Conservation (phyloP, 2,329 filamentous ascomycete genomes). For the Ophiostoma sp. region DNA sequence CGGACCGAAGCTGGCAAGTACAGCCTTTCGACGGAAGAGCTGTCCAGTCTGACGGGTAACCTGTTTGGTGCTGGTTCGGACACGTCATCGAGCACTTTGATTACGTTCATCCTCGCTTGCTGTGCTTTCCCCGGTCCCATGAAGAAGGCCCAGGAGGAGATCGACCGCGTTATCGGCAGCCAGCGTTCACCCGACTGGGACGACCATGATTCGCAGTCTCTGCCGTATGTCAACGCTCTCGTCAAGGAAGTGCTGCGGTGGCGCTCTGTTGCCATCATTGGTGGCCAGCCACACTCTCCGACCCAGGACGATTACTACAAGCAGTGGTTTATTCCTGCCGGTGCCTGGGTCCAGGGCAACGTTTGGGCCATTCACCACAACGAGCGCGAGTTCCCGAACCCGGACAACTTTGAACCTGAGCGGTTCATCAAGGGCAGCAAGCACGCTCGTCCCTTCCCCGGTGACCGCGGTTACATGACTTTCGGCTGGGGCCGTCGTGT, state of each 20-base stretch:
- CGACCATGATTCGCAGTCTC: slow-evolving; percentile 42
- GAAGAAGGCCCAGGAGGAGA: slow-evolving; percentile 51
- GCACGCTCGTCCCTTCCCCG: slow-evolving; percentile 48
- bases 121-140: slow-evolving; percentile 50
- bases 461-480: slow-evolving; percentile 54
- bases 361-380: slow-evolving; percentile 52
- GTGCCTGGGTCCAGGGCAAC: slow-evolving; percentile 52
- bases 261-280: slow-evolving; percentile 55
- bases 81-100: slow-evolving; percentile 49
- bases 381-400: slow-evolving; percentile 49
- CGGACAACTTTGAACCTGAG: slow-evolving; percentile 47
- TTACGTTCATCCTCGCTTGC: slow-evolving; percentile 53
- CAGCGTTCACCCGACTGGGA: slow-evolving; percentile 49
- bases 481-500: slow-evolving; percentile 58
- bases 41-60: slow-evolving; percentile 49
- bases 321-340: slow-evolving; percentile 52
- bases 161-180: slow-evolving; percentile 52
- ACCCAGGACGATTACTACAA: slow-evolving; percentile 50
- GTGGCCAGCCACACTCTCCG: slow-evolving; percentile 51
- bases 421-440: slow-evolving; percentile 43
- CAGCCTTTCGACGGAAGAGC: slow-evolving; percentile 46
- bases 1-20: slow-evolving; percentile 51
- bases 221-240: slow-evolving; percentile 56
- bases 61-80: slow-evolving; percentile 52
- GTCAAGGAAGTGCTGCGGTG: slow-evolving; percentile 59